Evolutionary conservation across 495 filamentous ascomycete genomes (phyloP).

Genomic region (Baudoinia panamericana): DNA sequence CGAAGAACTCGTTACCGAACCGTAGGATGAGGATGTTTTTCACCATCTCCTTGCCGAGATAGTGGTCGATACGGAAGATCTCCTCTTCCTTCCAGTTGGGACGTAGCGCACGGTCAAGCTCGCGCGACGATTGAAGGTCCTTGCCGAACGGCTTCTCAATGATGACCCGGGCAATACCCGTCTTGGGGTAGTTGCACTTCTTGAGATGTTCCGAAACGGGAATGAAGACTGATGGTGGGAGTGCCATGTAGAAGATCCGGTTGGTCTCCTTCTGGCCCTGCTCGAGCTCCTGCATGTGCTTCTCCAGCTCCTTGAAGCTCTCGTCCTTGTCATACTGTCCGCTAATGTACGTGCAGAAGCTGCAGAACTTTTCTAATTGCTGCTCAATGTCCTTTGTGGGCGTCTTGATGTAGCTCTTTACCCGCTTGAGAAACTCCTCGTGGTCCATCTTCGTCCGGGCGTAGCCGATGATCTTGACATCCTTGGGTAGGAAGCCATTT

Average conservation of each 20-base stretch:
- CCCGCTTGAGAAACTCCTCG: constrained; percentile 80
- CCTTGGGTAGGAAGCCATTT: constrained; percentile 95
- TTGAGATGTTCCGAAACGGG: constrained; percentile 94
- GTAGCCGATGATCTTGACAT: constrained; percentile 97
- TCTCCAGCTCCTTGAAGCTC: constrained; percentile 74
- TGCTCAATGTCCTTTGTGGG: constrained; percentile 96
- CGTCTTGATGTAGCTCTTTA: constrained; percentile 97
- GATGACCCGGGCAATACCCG: constrained; percentile 84
- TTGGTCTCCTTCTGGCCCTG: constrained; percentile 69
- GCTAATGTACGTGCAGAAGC: constrained; percentile 79
- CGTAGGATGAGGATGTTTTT: constrained; percentile 98
- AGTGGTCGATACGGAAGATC: constrained; percentile 99
- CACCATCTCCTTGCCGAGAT: constrained; percentile 99
- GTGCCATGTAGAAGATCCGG: constrained; percentile 97
- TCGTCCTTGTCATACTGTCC: constrained; percentile 98
- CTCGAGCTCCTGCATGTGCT: constrained; percentile 84
- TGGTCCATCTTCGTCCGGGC: constrained; percentile 99
- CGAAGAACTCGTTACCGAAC: constrained; percentile 98
- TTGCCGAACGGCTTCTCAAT: constrained; percentile 99
- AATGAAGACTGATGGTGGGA: constrained; percentile 95
- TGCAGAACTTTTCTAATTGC: constrained; percentile 79
- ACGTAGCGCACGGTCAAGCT: constrained; percentile 86
- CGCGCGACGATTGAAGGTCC: constrained; percentile 84
- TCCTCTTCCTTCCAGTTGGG: constrained; percentile 99
- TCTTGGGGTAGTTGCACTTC: constrained; percentile 85